Percentiles rank a stretch among this genome's conserved stretches.
Conservation (phyloP, 2,329 filamentous ascomycete genomes). For the Aspergillus vadensis region DNA sequence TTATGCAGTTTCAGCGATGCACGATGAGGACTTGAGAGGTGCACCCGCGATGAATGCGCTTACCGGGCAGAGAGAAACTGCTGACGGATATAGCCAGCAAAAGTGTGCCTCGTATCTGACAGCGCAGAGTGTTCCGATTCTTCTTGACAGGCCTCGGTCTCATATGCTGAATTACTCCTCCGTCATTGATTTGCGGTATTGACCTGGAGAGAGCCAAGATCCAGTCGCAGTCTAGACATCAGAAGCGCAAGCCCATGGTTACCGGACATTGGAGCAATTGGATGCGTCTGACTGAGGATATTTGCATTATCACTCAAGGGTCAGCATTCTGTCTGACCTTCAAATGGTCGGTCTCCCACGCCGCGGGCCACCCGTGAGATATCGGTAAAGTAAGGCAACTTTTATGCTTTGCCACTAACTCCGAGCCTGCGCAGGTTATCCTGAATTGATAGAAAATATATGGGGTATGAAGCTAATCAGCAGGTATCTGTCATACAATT, state of each 20-base stretch:
- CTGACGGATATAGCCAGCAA: not conserved
- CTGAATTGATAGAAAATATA: not conserved
- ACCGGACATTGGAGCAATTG: not conserved
- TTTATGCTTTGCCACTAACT: not conserved
- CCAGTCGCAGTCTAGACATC: not conserved
- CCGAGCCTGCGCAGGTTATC: not conserved
- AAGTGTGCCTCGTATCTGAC: not conserved
- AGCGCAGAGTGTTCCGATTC: not conserved
- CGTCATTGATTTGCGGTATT: not conserved
- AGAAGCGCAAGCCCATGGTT: not conserved
- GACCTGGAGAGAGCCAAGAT: not conserved
- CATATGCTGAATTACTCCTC: not conserved
- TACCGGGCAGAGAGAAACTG: not conserved
- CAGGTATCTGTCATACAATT: not conserved
- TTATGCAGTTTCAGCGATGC: not conserved
- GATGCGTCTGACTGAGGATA: not conserved
- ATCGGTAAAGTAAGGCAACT: not conserved
- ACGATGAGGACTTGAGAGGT: not conserved
- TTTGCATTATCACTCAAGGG: not conserved
- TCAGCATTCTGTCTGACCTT: slow-evolving; percentile 3
- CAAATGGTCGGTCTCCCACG: not conserved
- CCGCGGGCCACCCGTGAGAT: not conserved
- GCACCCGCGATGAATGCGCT: not conserved
- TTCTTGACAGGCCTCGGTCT: not conserved
- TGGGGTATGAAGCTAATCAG: not conserved